These are phyloP conservation scores for Amylostereum chailletii DNA, from an alignment of 1,284 basidiomycete species.

Conservation along the genomic window DNA sequence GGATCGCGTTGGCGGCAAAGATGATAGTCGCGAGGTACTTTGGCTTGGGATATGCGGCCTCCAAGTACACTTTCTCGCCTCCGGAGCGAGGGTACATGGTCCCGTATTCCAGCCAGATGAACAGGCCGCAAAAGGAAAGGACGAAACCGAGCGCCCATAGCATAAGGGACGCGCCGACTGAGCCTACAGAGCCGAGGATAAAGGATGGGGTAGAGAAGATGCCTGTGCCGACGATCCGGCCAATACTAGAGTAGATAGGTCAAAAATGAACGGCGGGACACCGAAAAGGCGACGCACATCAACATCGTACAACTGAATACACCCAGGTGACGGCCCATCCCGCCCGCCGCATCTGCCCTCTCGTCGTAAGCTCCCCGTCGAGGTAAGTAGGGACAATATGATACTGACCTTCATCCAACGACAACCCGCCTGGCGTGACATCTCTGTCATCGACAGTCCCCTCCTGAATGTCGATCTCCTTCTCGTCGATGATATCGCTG, in stretches of 20 bases:
- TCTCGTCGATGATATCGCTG: no score
- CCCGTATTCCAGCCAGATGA: slow-evolving; percentile 50
- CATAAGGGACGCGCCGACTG: slow-evolving; percentile 44
- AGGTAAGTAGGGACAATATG: no score
- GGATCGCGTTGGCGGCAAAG: slow-evolving; percentile 45
- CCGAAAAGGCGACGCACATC: slow-evolving; percentile 17
- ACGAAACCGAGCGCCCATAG: slow-evolving; percentile 49
- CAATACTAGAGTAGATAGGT: slow-evolving; percentile 25
- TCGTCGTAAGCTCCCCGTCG: no score
- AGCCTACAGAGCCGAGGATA: slow-evolving; percentile 39
- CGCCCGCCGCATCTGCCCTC: slow-evolving; percentile 31
- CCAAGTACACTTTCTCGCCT: slow-evolving; percentile 49
- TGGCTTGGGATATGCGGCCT: slow-evolving; percentile 37
- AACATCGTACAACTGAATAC: slow-evolving; percentile 41
- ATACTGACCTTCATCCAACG: no score
- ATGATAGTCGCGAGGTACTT: slow-evolving; percentile 37
- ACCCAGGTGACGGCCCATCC: slow-evolving; percentile 42
- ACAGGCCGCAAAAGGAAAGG: slow-evolving; percentile 42
- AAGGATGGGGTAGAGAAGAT: slow-evolving; percentile 58
- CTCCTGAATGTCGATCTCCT: no score
- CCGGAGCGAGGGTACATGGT: slow-evolving; percentile 46
- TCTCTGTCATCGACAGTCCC: no score
- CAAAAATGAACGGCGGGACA: background rate
- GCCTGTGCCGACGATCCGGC: slow-evolving; percentile 50
- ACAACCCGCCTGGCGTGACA: no score